Conservation (phyloP, 1,284 basidiomycete genomes). For the Psilocybe mexicana region DNA sequence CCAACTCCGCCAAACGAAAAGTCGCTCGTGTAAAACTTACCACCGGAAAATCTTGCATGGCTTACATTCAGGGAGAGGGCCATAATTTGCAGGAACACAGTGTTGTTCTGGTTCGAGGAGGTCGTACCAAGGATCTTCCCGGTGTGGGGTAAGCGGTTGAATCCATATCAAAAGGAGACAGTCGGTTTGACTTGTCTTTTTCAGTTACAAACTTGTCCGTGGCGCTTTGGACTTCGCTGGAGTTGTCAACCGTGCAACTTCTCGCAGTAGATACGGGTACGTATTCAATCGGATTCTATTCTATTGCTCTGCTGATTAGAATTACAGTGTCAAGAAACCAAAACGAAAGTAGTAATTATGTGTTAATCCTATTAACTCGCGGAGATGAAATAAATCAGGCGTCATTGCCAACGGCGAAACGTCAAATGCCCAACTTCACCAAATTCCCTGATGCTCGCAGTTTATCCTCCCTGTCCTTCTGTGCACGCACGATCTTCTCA, state of each 20-base stretch:
- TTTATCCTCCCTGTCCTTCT: slow-evolving; percentile 55
- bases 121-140: slow-evolving; percentile 95
- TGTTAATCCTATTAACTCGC: slow-evolving; percentile 12
- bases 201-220: slow-evolving; percentile 92
- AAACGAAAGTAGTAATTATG: slow-evolving; percentile 51
- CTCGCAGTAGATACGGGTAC: slow-evolving; percentile 94
- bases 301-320: slow-evolving; percentile 6
- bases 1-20: slow-evolving; percentile 98
- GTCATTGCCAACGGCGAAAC: not conserved
- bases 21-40: slow-evolving; percentile 93
- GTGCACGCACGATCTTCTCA: slow-evolving; percentile 67
- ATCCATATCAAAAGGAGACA: slow-evolving; percentile 2
- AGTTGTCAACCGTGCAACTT: slow-evolving; percentile 81
- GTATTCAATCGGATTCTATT: slow-evolving; percentile 28
- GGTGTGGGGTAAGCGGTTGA: slow-evolving; percentile 79
- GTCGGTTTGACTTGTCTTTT: slow-evolving; percentile 6
- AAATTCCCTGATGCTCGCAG: slow-evolving; percentile 59
- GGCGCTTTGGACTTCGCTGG: slow-evolving; percentile 92
- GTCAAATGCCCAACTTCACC: slow-evolving; percentile 22
- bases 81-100: slow-evolving; percentile 98
- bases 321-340: slow-evolving; percentile 78
- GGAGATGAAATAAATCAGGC: slow-evolving; percentile 1
- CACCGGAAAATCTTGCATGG: slow-evolving; percentile 88
- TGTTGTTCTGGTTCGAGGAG: slow-evolving; percentile 92
- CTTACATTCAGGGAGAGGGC: slow-evolving; percentile 97